Evolutionary conservation across 805 yeast species (phyloP), one percentile per base, ranked within the genome.

Genomic region (Millerago galiae): DNA sequence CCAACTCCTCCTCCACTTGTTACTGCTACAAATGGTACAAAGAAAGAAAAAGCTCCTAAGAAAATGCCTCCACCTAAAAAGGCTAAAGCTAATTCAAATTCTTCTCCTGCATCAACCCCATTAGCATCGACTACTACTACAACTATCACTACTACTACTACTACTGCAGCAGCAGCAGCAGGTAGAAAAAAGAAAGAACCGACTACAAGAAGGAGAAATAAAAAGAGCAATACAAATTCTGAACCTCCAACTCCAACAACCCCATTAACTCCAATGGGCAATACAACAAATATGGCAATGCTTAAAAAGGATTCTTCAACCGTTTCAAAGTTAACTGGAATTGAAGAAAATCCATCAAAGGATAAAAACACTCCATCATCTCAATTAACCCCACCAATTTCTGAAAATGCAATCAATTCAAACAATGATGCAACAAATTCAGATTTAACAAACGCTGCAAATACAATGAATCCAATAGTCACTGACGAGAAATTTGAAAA

Each of bases 241-340:
- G 71, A 66, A 35, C 69, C 70, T 8, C 70, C 67, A 26, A 66
- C 70, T 6, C 71, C 71, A 42, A 65, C 70, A 1, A 66, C 70
- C 2, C 71, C 71, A 25, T 44, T 61, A 17, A 65, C 70, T 34
- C 55, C 50, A 35, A 44, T 41, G 4, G 44, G 39, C 10, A 32
- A 21, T 26, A 45, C 42, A n/a, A 31, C 40, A 24, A 33, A 38
- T 26, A 29, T 25, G 35, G 26, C 41, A 13, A 38, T 38, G 29
- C 32, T 41, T 33, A 39, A 45, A 33, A 36, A 42, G 18, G 45
- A 50, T 17, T 18, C 48, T 6, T 38, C 42, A n/a, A 37, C 39
- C n/a, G 39, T 41, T 15, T 43, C 53, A 5, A 50, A 49, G 31
- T 35, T 50, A 18, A 36, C 35, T 12, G 42, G 35, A 35, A 39